Evolutionary conservation across 495 filamentous ascomycete species (phyloP), one percentile per base, ranked within the genome.

Genomic region (Massariosphaeria phaeospora): DNA sequence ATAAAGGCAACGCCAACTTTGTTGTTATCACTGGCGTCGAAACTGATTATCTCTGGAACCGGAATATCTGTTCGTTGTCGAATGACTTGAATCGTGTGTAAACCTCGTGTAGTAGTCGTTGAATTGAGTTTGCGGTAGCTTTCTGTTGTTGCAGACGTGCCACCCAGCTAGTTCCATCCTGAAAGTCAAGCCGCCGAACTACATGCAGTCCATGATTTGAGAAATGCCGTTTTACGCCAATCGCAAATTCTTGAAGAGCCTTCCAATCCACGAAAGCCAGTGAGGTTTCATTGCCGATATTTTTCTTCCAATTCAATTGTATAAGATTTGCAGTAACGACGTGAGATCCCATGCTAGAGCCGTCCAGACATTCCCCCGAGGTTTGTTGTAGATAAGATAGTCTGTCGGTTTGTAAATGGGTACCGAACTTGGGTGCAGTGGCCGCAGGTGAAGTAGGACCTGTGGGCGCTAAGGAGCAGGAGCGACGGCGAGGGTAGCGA

Each of bases 101-200:
- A 36, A 52, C 48, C 34, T 52, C 25, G 15, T 52, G 36, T 29
- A 42, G 40, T 25, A 52, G 48, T 41, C 48, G 36, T 52, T 42
- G 24, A 52, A 42, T 34, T 52, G 48, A 52, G 4, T 52, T 36
- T 42, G 25, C 20, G 25, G 48, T 42, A 20, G 48, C n/a, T n/a
- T n/a, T 42, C 15, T 42, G 36, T 20, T 27, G 48, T 52, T 52
- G 36, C 21, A 52, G 36, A 41, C 36, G 25, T 52, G 36, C 48
- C 48, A 52, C 48, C 48, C 25, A 52, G 42, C 48, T 40, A 24
- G 48, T 52, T 52, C 48, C 25, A 52, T 52, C 35, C 24, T 52
- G 25, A 30, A 42, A 42, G 36, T 52, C 36, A 20, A 52, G 48
- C 31, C 36, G 48, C 48, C 25, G n/a, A 23, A 52, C 48, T 40